These are phyloP conservation scores for Pythium brachiatum DNA, from an alignment of 352 stramenopile genomes.

Conservation along the genomic window DNA sequence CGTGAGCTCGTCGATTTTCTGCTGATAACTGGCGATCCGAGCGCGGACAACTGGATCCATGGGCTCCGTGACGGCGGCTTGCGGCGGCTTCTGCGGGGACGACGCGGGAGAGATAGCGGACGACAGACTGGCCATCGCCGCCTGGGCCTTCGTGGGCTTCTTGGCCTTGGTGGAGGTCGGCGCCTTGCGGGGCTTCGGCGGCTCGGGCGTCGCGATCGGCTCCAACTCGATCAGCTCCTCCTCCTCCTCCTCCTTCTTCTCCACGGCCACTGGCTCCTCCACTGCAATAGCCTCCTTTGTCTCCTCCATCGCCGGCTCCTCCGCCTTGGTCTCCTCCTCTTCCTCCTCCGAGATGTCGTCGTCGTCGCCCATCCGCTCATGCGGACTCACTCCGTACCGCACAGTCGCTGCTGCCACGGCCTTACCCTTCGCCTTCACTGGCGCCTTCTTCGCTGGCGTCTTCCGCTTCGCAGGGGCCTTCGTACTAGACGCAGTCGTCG, in stretches of 20 bases:
- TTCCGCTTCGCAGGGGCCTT: slow-evolving; percentile 1
- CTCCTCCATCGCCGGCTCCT: slow-evolving; percentile 26
- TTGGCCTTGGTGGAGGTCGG: background rate
- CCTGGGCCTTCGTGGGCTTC: slow-evolving; percentile 1
- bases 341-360: slow-evolving; percentile 26
- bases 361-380: slow-evolving; percentile 15
- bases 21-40: slow-evolving; percentile 63
- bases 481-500: background rate
- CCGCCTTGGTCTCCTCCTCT: slow-evolving; percentile 15
- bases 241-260: slow-evolving; percentile 8
- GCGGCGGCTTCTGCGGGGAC: slow-evolving; percentile 16
- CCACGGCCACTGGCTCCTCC: slow-evolving; percentile 14
- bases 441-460: background rate
- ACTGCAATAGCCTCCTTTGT: background rate
- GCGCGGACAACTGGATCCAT: slow-evolving; percentile 59
- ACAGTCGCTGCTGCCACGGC: slow-evolving; percentile 8
- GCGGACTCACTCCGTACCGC: slow-evolving; percentile 18
- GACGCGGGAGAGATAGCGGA: background rate
- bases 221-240: background rate
- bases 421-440: slow-evolving; percentile 21
- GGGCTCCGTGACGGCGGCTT: slow-evolving; percentile 10
- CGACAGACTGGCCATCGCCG: background rate
- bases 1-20: slow-evolving; percentile 77
- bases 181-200: slow-evolving; percentile 9
- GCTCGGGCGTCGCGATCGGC: slow-evolving; percentile 1